Evolutionary conservation across 2,329 filamentous ascomycete genomes (phyloP).

Genomic region (Camptophora hylomeconis): DNA sequence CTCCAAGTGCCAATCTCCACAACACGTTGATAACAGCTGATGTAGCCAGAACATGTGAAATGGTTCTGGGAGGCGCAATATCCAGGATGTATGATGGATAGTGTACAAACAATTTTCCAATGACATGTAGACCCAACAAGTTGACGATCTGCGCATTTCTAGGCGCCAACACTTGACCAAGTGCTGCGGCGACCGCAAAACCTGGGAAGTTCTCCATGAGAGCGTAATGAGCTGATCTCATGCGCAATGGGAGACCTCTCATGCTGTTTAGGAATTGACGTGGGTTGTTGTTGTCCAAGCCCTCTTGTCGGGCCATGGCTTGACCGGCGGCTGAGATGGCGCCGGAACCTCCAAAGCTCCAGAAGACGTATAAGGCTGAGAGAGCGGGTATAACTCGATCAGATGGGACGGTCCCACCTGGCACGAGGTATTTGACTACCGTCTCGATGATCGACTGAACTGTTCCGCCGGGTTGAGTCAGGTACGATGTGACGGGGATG

Average conservation of each 20-base stretch:
- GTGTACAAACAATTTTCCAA: conserved; percentile 6
- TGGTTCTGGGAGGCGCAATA: conserved; percentile 4
- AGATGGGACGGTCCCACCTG: not conserved
- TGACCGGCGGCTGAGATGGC: conserved; percentile 8
- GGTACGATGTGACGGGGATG: conserved; percentile 6
- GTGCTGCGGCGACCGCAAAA: conserved; percentile 7
- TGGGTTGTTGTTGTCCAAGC: conserved; percentile 7
- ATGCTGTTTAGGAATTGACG: conserved; percentile 5
- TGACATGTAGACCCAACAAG: conserved; percentile 8
- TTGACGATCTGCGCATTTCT: conserved; percentile 5
- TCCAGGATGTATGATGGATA: conserved; percentile 7
- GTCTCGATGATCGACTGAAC: conserved; percentile 1
- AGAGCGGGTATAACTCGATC: conserved; percentile 6
- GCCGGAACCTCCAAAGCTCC: conserved; percentile 6
- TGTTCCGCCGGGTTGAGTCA: not conserved
- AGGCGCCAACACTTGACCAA: conserved; percentile 5
- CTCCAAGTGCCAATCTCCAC: conserved; percentile 6
- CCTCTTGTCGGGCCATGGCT: conserved; percentile 6
- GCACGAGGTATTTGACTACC: conserved; percentile 1
- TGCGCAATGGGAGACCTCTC: conserved; percentile 7
- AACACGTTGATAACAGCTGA: conserved; percentile 7
- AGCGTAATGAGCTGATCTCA: conserved; percentile 5
- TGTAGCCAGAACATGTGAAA: conserved; percentile 5
- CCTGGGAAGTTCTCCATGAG: conserved; percentile 9
- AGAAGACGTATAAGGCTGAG: conserved; percentile 8